Evolutionary conservation across 129 eudicot genomes (phyloP).

Genomic region (Flaveria sonorensis): DNA sequence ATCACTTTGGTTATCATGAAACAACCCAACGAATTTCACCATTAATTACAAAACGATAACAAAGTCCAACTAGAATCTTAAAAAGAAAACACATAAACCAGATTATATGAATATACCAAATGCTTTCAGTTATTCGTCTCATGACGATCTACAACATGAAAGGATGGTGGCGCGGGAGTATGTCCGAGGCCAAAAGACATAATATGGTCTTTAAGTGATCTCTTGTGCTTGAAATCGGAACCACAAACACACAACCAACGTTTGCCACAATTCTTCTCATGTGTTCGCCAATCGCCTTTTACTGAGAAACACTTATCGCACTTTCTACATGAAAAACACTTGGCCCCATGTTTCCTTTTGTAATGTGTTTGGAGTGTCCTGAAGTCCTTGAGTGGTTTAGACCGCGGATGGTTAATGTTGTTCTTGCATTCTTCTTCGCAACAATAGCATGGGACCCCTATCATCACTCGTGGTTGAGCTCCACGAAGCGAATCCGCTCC

Average conservation of each 20-base stretch:
- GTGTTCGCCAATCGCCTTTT: conserved; percentile 95
- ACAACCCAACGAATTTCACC: no score
- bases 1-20: no score
- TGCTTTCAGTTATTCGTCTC: no score
- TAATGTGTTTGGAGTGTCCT: conserved; percentile 86
- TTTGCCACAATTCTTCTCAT: conserved; percentile 89
- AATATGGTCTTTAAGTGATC: conserved; percentile 83
- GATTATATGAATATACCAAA: no score
- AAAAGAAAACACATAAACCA: no score
- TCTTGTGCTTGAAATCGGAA: conserved; percentile 87
- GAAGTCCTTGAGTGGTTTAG: conserved; percentile 79
- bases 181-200: conserved; percentile 69
- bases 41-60: no score
- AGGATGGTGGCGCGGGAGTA: conserved; percentile 46
- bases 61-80: no score
- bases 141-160: no score
- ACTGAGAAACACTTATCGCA: conserved; percentile 78
- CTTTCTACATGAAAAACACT: conserved; percentile 65
- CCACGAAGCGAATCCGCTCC: conserved; percentile 83
- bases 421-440: conserved; percentile 89
- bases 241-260: conserved; percentile 88
- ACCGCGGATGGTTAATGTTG: conserved; percentile 71
- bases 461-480: conserved; percentile 67
- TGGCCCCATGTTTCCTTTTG: conserved; percentile 77
- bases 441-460: conserved; percentile 77